Evolutionary conservation across 192 early-diverging fungal genomes (phyloP).

Genomic region (Backusella parvicylindrica): DNA sequence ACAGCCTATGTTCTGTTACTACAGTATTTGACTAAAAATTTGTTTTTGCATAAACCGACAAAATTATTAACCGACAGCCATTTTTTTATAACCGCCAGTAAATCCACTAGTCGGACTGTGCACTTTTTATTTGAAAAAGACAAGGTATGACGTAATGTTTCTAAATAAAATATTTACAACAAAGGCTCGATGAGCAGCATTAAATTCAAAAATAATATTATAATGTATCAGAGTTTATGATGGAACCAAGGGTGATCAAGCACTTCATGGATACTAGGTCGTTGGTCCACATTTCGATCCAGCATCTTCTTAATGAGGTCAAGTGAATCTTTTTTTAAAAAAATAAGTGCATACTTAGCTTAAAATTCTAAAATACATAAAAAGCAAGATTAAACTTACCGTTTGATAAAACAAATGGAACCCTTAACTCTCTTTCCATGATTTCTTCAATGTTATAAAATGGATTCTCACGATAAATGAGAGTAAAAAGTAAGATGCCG

Average conservation of each 20-base stretch:
- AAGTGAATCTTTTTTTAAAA: slow-evolving; percentile 34
- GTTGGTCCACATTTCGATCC: slow-evolving; percentile 56
- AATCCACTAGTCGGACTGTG: too few species aligned
- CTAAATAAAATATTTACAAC: not conserved
- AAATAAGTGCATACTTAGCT: not conserved
- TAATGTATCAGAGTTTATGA: not conserved
- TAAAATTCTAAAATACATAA: not conserved
- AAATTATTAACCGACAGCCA: too few species aligned
- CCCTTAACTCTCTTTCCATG: slow-evolving; percentile 45
- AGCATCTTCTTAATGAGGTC: slow-evolving; percentile 72
- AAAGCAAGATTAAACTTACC: not conserved
- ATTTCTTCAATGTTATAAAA: slow-evolving; percentile 58
- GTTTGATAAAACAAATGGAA: slow-evolving; percentile 20
- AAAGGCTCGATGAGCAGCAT: not conserved
- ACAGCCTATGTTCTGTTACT: too few species aligned
- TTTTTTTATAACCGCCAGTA: too few species aligned
- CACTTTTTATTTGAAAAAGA: not conserved
- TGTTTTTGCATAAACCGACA: too few species aligned
- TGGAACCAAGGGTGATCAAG: slow-evolving; percentile 71
- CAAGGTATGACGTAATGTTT: not conserved
- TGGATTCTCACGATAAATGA: slow-evolving; percentile 66
- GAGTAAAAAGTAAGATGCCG: slow-evolving; percentile 81
- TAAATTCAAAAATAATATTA: not conserved
- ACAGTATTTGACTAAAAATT: too few species aligned
- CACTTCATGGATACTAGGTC: slow-evolving; percentile 76